Evolutionary conservation across 1,139 yeast genomes (phyloP).

Genomic region (Lodderomyces beijingensis): DNA sequence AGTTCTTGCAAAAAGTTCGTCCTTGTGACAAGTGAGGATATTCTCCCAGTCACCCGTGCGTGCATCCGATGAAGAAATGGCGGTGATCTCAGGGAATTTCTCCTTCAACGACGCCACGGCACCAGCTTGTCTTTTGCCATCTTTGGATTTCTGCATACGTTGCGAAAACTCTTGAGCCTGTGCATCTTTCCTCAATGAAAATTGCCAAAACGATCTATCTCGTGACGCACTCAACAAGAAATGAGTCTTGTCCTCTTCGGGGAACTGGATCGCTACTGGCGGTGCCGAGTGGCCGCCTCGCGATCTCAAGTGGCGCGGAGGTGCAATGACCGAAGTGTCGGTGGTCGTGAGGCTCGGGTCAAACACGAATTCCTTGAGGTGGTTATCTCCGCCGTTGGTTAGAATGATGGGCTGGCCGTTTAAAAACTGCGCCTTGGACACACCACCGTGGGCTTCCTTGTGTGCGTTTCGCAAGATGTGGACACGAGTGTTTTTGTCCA

Average conservation of each 20-base stretch:
- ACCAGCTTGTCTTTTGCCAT: constrained; percentile 61
- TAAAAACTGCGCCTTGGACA: constrained; percentile 69
- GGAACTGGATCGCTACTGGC: constrained; percentile 72
- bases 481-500: constrained; percentile 65
- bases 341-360: constrained; percentile 80
- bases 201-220: constrained; percentile 85
- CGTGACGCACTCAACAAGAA: constrained; percentile 82
- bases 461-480: constrained; percentile 76
- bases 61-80: constrained; percentile 69
- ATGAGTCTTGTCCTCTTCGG: constrained; percentile 76
- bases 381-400: constrained; percentile 92
- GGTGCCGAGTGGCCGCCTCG: constrained; percentile 98
- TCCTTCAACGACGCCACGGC: constrained; percentile 46
- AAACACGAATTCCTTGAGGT: constrained; percentile 84
- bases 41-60: constrained; percentile 95
- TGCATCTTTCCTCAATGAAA: constrained; percentile 91
- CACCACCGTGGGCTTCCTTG: constrained; percentile 71
- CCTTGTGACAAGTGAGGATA: constrained; percentile 86
- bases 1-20: constrained; percentile 79
- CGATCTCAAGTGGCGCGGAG: constrained; percentile 88
- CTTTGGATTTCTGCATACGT: constrained; percentile 50
- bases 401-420: constrained; percentile 91
- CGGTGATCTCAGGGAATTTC: constrained; percentile 73
- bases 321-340: constrained; percentile 65
- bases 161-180: constrained; percentile 95